phyloP scores from a whole-genome alignment of 2,329 filamentous ascomycete genomes.

The Magnaporthales sp. region DNA sequence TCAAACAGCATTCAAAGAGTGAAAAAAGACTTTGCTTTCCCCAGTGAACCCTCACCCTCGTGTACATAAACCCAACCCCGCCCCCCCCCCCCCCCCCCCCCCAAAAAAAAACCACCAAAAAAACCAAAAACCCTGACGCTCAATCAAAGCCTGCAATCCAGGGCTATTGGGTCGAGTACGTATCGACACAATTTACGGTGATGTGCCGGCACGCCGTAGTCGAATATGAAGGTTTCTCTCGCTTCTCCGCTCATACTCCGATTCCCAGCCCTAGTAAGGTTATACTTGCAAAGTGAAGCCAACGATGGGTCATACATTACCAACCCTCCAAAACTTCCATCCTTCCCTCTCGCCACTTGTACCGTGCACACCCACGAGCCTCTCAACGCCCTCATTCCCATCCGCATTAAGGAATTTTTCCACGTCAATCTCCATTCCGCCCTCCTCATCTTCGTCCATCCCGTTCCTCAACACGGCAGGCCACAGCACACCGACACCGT shows the following conservation, averaged over 20 bases:
- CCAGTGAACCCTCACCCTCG: background rate
- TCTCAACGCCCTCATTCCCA: constrained; percentile 78
- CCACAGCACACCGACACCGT: constrained; percentile 90
- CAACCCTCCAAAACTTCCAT: constrained; percentile 80
- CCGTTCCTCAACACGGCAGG: constrained; percentile 85
- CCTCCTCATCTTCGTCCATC: constrained; percentile 65
- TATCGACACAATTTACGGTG: background rate
- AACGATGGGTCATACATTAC: constrained; percentile 22
- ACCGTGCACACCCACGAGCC: constrained; percentile 71
- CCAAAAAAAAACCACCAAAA: too few species aligned
- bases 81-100: too few species aligned
- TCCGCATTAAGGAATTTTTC: constrained; percentile 75
- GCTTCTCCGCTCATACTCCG: background rate
- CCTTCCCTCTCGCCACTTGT: constrained; percentile 62
- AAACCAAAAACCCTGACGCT: background rate
- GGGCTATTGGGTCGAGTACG: background rate
- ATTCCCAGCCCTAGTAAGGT: background rate
- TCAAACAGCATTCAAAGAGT: background rate
- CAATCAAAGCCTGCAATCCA: background rate
- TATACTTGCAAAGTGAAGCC: background rate
- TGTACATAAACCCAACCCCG: too few species aligned
- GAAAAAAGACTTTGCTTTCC: background rate
- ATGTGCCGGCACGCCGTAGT: background rate
- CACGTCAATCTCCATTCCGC: constrained; percentile 86
- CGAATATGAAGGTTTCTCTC: background rate